Conservation (phyloP, 2,329 filamentous ascomycete genomes). For the Parastagonospora avenae region DNA sequence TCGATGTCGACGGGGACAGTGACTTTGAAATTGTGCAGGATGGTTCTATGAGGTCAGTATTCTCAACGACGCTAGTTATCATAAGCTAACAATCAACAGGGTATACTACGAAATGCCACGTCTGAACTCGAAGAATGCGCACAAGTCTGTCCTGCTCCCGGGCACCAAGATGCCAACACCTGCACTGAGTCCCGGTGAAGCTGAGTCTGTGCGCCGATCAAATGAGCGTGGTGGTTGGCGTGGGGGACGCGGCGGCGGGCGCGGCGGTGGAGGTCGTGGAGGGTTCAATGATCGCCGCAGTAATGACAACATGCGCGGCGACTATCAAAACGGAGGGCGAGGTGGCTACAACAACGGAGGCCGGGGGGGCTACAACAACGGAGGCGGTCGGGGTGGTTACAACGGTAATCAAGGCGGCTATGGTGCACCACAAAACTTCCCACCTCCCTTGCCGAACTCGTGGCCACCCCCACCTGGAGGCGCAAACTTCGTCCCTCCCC, state of each 20-base stretch:
- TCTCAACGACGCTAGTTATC: slow-evolving; percentile 21
- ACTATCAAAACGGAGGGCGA: slow-evolving; percentile 30
- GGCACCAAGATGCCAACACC: slow-evolving; percentile 76
- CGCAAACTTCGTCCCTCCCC: slow-evolving; percentile 25
- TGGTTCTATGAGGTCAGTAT: slow-evolving; percentile 76
- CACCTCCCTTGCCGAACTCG: slow-evolving; percentile 22
- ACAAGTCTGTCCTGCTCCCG: slow-evolving; percentile 93
- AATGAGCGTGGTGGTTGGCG: slow-evolving; percentile 62
- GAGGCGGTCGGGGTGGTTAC: slow-evolving; percentile 19
- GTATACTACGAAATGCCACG: slow-evolving; percentile 85
- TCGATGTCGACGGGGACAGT: slow-evolving; percentile 61
- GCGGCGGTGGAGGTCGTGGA: slow-evolving; percentile 20
- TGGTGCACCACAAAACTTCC: slow-evolving; percentile 25
- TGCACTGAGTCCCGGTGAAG: slow-evolving; percentile 71
- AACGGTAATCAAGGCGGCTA: slow-evolving; percentile 28
- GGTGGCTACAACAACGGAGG: slow-evolving; percentile 27
- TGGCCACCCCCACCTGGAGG: slow-evolving; percentile 33
- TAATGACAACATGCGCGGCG: slow-evolving; percentile 23
- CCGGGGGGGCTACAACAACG: slow-evolving; percentile 22
- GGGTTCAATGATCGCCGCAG: slow-evolving; percentile 44
- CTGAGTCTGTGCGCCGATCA: slow-evolving; percentile 66
- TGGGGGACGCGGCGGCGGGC: slow-evolving; percentile 20
- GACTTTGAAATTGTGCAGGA: slow-evolving; percentile 52
- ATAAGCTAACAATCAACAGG: slow-evolving; percentile 53
- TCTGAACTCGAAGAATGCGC: slow-evolving; percentile 63